These are phyloP conservation scores for Jacaranda copaia DNA, from an alignment of 257 asterid species.

Conservation along the genomic window DNA sequence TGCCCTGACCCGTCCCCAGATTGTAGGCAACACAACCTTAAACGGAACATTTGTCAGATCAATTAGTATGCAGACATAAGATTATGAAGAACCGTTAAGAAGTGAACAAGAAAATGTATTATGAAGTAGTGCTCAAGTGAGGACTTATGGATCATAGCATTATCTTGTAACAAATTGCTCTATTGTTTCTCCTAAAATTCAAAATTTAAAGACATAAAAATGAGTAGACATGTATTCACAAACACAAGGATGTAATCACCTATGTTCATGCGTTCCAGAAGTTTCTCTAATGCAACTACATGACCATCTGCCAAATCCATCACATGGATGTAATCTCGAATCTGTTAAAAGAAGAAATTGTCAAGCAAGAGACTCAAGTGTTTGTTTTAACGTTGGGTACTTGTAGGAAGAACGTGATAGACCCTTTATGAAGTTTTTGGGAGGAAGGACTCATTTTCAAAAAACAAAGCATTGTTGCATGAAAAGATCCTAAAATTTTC, in stretches of 20 bases:
- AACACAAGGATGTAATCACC: slow-evolving; percentile 46
- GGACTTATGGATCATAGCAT: neutral
- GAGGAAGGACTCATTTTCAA: too few species aligned
- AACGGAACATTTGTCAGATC: slow-evolving; percentile 11
- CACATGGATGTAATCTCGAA: slow-evolving; percentile 96
- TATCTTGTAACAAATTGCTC: neutral
- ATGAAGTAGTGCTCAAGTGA: neutral
- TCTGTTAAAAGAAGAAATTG: slow-evolving; percentile 50
- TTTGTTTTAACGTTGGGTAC: too few species aligned
- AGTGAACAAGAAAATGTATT: too few species aligned
- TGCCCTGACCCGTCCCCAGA: slow-evolving; percentile 91
- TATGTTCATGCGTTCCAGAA: slow-evolving; percentile 61
- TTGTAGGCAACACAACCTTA: slow-evolving; percentile 90
- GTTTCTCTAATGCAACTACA: slow-evolving; percentile 84
- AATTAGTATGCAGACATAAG: slow-evolving; percentile 9
- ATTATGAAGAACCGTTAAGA: neutral
- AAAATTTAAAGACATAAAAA: neutral
- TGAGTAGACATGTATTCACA: neutral
- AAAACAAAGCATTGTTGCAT: too few species aligned
- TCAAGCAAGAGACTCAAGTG: too few species aligned
- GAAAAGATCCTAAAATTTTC: too few species aligned
- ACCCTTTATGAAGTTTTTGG: too few species aligned
- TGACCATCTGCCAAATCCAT: slow-evolving; percentile 99
- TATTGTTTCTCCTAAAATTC: neutral
- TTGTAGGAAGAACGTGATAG: too few species aligned